Percentiles rank a stretch among this genome's conserved stretches.
Evolutionary conservation across 345 rosid species (phyloP).

Genomic region (Eucalyptus tenuipes): DNA sequence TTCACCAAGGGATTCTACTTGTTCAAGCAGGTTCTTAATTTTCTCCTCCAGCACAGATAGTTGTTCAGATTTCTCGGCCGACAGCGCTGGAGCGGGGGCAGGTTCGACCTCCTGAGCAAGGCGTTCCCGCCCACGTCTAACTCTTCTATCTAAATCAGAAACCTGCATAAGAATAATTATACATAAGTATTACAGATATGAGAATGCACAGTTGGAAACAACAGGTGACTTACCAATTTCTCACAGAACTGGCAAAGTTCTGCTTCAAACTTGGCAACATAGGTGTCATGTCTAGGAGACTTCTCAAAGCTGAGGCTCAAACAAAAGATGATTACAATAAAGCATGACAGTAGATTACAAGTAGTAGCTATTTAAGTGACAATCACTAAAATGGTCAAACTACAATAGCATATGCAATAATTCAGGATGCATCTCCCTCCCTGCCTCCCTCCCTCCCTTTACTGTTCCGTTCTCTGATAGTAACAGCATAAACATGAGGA

Average conservation of each 20-base stretch:
- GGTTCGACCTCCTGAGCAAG: slow-evolving; percentile 91
- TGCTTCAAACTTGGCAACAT: slow-evolving; percentile 76
- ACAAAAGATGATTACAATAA: not conserved
- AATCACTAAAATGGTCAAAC: not conserved
- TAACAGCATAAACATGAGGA: not conserved
- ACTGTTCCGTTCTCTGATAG: not conserved
- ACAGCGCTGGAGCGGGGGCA: slow-evolving; percentile 51
- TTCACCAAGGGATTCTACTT: slow-evolving; percentile 96
- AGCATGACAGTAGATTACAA: not conserved
- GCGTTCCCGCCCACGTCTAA: slow-evolving; percentile 94
- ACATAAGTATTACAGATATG: not conserved
- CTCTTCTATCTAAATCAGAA: slow-evolving; percentile 91
- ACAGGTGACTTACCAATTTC: slow-evolving; percentile 53
- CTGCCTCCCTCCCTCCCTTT: not conserved
- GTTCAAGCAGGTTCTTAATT: slow-evolving; percentile 83
- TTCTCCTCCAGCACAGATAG: slow-evolving; percentile 83
- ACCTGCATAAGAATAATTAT: slow-evolving; percentile 29
- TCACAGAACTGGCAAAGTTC: slow-evolving; percentile 92
- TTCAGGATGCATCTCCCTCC: not conserved
- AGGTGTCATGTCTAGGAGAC: slow-evolving; percentile 68
- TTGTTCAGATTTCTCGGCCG: slow-evolving; percentile 80
- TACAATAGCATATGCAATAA: not conserved
- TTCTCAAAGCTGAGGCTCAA: slow-evolving; percentile 65
- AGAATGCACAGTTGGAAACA: not conserved
- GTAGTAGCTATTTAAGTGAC: not conserved